Evolutionary conservation across 1,284 basidiomycete species (phyloP).

Genomic region (Apiotrichum gracile): DNA sequence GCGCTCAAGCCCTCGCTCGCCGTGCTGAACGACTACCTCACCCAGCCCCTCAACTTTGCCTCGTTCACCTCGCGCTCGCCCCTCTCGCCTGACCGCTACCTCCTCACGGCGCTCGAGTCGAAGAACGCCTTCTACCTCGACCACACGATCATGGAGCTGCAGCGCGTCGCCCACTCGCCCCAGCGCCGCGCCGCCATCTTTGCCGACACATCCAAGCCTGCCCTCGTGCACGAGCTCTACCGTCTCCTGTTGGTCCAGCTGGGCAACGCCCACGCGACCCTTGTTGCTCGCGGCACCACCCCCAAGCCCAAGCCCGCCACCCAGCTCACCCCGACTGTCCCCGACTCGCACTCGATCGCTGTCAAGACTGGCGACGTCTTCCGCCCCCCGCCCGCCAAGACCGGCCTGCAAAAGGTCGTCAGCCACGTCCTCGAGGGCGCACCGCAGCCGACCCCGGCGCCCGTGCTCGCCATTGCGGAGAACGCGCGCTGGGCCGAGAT

Average conservation of each 20-base stretch:
- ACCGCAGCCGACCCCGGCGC: slow-evolving; percentile 18
- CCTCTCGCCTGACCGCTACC: slow-evolving; percentile 30
- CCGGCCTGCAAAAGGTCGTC: slow-evolving; percentile 17
- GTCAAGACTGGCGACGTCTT: slow-evolving; percentile 39
- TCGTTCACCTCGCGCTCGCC: slow-evolving; percentile 32
- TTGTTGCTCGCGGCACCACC: slow-evolving; percentile 16
- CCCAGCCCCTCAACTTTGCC: slow-evolving; percentile 38
- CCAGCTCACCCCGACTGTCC: slow-evolving; percentile 1
- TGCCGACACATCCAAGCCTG: slow-evolving; percentile 26
- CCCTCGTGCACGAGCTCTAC: slow-evolving; percentile 28
- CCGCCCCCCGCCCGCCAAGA: slow-evolving; percentile 25
- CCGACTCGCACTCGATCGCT: slow-evolving; percentile 26
- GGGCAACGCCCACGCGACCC: slow-evolving; percentile 20
- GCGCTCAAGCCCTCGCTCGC: slow-evolving; percentile 24
- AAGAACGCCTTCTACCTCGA: slow-evolving; percentile 32
- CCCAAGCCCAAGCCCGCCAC: slow-evolving; percentile 1
- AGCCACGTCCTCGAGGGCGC: slow-evolving; percentile 32
- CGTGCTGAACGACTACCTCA: slow-evolving; percentile 33
- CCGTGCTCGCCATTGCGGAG: slow-evolving; percentile 8
- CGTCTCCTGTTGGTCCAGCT: slow-evolving; percentile 32
- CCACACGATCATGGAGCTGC: slow-evolving; percentile 43
- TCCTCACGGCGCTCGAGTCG: slow-evolving; percentile 32
- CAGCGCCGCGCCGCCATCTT: slow-evolving; percentile 32
- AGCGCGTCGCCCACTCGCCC: slow-evolving; percentile 26
- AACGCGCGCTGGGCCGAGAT: slow-evolving; percentile 11